Conservation (phyloP, 2,329 filamentous ascomycete genomes). For the Xylaria sp. region DNA sequence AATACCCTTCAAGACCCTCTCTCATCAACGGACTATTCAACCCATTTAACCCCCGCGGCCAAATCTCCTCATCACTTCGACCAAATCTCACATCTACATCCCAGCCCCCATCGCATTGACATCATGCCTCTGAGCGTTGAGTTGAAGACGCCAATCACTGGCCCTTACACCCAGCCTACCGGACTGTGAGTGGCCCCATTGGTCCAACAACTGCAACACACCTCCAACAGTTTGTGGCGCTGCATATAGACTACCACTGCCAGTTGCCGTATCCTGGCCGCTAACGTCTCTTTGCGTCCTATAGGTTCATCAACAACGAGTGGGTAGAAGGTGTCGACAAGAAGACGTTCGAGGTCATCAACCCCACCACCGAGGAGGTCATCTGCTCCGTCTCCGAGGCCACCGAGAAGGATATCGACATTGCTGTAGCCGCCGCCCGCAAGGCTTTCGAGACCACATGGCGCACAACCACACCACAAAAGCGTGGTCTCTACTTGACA, state of each 20-base stretch:
- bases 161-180: conserved; percentile 67
- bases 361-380: conserved; percentile 84
- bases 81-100: not conserved
- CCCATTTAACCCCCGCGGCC: not conserved
- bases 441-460: conserved; percentile 83
- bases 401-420: conserved; percentile 84
- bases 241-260: not conserved
- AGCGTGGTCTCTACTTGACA: conserved; percentile 74
- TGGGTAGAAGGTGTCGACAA: conserved; percentile 85
- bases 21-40: not conserved
- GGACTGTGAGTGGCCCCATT: conserved; percentile 63
- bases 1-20: conserved; percentile 5
- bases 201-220: not conserved
- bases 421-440: conserved; percentile 86
- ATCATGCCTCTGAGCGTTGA: conserved; percentile 64
- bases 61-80: not conserved
- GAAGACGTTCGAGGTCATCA: conserved; percentile 92
- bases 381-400: conserved; percentile 86
- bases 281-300: conserved; percentile 33
- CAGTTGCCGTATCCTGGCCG: not conserved
- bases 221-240: not conserved
- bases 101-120: conserved; percentile 23
- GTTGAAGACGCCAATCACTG: conserved; percentile 75
- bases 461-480: conserved; percentile 73
- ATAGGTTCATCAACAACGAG: conserved; percentile 91